Evolutionary conservation across 192 early-diverging fungal species (phyloP), one percentile per base, ranked within the genome.

Genomic region (Phycomyces nitens): DNA sequence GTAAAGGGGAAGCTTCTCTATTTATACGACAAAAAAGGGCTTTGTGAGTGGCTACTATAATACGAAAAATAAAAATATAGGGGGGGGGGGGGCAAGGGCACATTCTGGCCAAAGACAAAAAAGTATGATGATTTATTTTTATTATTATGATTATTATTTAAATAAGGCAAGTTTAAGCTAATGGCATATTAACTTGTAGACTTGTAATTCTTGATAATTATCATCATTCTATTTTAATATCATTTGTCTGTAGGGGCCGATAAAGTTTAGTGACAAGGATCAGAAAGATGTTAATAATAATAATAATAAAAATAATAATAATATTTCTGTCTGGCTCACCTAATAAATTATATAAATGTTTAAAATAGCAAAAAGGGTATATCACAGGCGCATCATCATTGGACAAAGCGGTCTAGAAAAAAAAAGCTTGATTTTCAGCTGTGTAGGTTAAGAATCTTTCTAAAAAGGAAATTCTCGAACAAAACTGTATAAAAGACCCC

Each of bases 1-100:
- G 7, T 5, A 34, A 7, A 34, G 7, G 29, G 29, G 29, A 7
- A 34, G 7, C 29, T 34, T 34, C 29, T 34, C 29, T 34, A 7
- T 34, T 34, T 34, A 34, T 34, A 34, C 29, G 2, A 34, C 29
- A 34, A 34, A 7, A 34, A 2, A 34, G 29, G 7, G 29, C 29
- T 34, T 34, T 34, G 7, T 34, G 29, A 34, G 29, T 34, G 29
- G 29, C 29, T 34, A 34, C 7, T 34, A 34, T 34, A 54, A 26
- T 54, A 26, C n/a, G n/a, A n/a, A n/a, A n/a, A n/a, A 29, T 39
- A 58, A 38, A 58, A 10, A 40, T 29, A 58, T 18, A 58, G 39
- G 12, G 15, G 21, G 58, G 40, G 41, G 40, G 40, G 29, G 3
- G 16, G 12, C 7, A 5, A 34, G 29, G 7, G 29, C 29, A 7